phyloP scores from a whole-genome alignment of 768 basidiomycete species.

The Macrolepiota dolichaula region DNA sequence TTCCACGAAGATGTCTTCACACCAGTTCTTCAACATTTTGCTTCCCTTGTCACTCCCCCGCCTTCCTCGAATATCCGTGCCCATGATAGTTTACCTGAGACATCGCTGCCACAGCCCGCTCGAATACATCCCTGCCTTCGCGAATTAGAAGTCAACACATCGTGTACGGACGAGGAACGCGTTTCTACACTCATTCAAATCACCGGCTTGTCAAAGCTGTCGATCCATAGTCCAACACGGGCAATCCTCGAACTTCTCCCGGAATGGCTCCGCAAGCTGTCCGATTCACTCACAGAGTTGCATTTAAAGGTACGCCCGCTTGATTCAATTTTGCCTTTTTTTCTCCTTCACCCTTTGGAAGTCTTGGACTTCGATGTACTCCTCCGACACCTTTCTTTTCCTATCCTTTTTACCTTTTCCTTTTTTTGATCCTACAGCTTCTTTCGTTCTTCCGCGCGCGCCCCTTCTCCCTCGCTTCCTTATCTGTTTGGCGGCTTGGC shows the following conservation, averaged over 20 bases:
- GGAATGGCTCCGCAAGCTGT: constrained; percentile 39
- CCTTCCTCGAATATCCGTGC: not conserved
- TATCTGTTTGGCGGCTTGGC: not conserved
- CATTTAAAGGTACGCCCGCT: constrained; percentile 37
- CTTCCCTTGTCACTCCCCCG: not conserved
- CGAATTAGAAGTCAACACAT: constrained; percentile 27
- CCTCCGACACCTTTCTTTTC: not conserved
- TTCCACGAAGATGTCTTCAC: constrained; percentile 25
- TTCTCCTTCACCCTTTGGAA: not conserved
- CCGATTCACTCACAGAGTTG: constrained; percentile 30
- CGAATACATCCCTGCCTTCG: constrained; percentile 12
- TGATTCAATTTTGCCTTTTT: not conserved
- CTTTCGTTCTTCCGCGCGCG: not conserved
- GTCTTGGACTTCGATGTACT: too few relatives aligned
- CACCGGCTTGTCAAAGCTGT: constrained; percentile 22
- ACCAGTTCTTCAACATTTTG: constrained; percentile 21
- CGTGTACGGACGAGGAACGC: constrained; percentile 27
- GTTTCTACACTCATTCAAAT: constrained; percentile 23
- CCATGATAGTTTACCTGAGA: not conserved
- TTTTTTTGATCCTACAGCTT: not conserved
- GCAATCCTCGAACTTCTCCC: constrained; percentile 39
- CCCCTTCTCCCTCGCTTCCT: not conserved
- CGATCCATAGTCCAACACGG: constrained; percentile 34
- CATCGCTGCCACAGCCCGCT: not conserved
- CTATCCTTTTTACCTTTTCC: not conserved